These are phyloP conservation scores for Sergeia podlipaevii DNA, from an alignment of 208 protist species.

Conservation along the genomic window DNA sequence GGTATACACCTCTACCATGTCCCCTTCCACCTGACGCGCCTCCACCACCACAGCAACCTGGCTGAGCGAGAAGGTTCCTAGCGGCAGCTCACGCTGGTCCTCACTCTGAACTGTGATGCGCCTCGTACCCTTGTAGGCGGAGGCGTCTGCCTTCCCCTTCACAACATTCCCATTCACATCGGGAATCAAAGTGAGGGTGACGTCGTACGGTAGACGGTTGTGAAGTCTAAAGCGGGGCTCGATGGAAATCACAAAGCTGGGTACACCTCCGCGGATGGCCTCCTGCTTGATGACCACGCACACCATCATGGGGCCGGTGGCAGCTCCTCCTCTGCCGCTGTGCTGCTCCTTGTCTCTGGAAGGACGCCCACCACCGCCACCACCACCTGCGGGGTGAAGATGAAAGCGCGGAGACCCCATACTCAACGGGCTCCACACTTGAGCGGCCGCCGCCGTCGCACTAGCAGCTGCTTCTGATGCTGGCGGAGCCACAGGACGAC, in stretches of 20 bases:
- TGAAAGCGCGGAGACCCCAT: too few species aligned
- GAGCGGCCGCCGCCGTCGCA: background rate
- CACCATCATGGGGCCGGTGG: conserved; percentile 3
- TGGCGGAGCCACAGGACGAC: conserved; percentile 2
- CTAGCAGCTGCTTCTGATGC: background rate
- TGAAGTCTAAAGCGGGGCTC: conserved; percentile 57
- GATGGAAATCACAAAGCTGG: conserved; percentile 57
- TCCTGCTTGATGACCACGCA: conserved; percentile 35
- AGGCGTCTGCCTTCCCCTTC: conserved; percentile 11
- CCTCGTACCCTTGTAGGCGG: conserved; percentile 3
- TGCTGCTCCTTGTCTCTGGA: background rate
- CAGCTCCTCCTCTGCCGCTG: background rate
- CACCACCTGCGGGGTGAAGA: background rate
- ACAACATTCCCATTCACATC: conserved; percentile 16
- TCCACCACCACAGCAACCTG: conserved; percentile 34
- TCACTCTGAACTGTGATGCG: conserved; percentile 34
- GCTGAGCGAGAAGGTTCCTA: conserved; percentile 24
- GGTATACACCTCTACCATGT: background rate
- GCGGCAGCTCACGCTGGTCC: conserved; percentile 29
- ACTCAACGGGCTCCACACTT: too few species aligned
- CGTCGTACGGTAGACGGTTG: conserved; percentile 69
- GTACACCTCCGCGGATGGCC: conserved; percentile 59
- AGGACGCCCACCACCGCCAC: background rate
- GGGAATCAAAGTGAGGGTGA: conserved; percentile 33
- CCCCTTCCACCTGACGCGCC: conserved; percentile 22